Evolutionary conservation across 2,329 filamentous ascomycete genomes (phyloP).

Genomic region (Fusarium scirpi): DNA sequence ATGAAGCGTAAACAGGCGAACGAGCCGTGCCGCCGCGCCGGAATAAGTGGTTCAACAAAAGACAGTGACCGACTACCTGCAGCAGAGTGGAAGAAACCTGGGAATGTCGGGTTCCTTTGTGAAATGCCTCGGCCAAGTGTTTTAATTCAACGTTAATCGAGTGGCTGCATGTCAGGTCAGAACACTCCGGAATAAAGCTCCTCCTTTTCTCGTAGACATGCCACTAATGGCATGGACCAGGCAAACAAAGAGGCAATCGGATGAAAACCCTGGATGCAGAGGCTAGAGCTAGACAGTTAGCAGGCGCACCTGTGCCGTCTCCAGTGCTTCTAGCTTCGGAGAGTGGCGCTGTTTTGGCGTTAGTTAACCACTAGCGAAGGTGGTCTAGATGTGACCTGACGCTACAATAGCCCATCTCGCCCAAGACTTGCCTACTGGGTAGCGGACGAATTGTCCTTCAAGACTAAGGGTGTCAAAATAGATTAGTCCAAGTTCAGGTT

Average conservation of each 20-base stretch:
- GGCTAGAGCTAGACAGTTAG: conserved; percentile 2
- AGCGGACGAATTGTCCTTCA: background rate
- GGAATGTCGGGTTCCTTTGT: no score
- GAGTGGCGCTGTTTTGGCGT: background rate
- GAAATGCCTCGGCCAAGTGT: conserved; percentile 1
- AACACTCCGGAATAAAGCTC: background rate
- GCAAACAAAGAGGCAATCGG: background rate
- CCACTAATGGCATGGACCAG: background rate
- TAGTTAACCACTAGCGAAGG: background rate
- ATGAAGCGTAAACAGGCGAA: background rate
- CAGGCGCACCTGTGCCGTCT: background rate
- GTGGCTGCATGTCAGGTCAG: conserved; percentile 1
- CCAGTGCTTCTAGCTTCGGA: background rate
- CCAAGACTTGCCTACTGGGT: background rate
- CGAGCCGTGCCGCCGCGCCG: conserved; percentile 10
- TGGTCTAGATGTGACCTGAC: background rate
- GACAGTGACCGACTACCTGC: background rate
- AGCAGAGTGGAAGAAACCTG: background rate
- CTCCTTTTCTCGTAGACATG: background rate
- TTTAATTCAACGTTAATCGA: background rate
- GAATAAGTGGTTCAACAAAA: conserved; percentile 19
- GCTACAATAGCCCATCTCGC: background rate
- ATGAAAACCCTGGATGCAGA: background rate
- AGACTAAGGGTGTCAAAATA: background rate
- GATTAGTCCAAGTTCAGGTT: accelerated